These are phyloP conservation scores for Metschnikowia drakensbergensis DNA, from an alignment of 805 yeast genomes.

Conservation along the genomic window DNA sequence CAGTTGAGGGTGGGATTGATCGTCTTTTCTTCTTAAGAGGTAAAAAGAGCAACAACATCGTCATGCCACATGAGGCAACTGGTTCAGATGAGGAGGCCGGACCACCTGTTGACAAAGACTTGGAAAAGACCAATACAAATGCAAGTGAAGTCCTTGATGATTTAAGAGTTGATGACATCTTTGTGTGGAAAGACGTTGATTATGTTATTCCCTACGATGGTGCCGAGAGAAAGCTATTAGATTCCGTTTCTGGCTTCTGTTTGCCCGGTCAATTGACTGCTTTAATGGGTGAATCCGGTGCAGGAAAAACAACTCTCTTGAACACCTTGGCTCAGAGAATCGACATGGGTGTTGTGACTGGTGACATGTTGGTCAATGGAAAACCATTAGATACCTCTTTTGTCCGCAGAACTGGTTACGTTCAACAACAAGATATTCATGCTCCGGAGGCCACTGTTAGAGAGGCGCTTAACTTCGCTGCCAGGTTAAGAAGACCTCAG, in stretches of 20 bases:
- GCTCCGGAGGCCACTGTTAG: constrained; percentile 48
- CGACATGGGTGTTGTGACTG: constrained; percentile 54
- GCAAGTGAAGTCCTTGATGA: constrained; percentile 12
- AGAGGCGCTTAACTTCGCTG: constrained; percentile 51
- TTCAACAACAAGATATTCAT: constrained; percentile 59
- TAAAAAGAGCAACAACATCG: constrained; percentile 19
- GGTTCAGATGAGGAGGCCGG: constrained; percentile 18
- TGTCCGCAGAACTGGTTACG: constrained; percentile 54
- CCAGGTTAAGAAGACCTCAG: constrained; percentile 45
- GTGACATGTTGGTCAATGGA: constrained; percentile 58
- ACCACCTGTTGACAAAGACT: constrained; percentile 3
- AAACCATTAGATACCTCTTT: constrained; percentile 45
- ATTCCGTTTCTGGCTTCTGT: constrained; percentile 29
- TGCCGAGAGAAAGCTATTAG: constrained; percentile 33
- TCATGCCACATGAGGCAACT: constrained; percentile 12
- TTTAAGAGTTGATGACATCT: constrained; percentile 16
- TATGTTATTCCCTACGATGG: constrained; percentile 53
- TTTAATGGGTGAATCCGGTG: constrained; percentile 63
- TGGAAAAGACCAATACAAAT: constrained; percentile 7
- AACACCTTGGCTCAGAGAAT: constrained; percentile 52
- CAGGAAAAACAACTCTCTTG: constrained; percentile 56
- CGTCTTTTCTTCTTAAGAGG: constrained; percentile 28
- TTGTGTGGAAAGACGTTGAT: constrained; percentile 58
- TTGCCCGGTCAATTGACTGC: constrained; percentile 57
- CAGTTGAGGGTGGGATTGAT: constrained; percentile 33